Conservation (phyloP, 2,329 filamentous ascomycete genomes). For the Ascochyta lentis region DNA sequence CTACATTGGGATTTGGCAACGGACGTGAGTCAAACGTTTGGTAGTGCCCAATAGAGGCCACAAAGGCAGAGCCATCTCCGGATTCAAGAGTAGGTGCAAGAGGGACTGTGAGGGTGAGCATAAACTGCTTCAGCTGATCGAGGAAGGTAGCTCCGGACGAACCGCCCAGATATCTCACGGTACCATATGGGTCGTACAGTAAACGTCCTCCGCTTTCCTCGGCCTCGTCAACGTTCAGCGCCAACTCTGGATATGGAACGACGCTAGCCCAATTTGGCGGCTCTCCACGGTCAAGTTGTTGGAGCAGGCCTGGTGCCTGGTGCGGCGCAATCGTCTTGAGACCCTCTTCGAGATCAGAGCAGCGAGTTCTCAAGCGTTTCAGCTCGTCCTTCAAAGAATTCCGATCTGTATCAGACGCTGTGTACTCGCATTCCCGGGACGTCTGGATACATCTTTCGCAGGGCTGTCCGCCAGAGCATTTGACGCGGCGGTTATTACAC, state of each 20-base stretch:
- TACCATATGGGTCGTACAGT: slow-evolving; percentile 28
- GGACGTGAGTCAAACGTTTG: slow-evolving; percentile 40
- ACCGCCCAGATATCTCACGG: slow-evolving; percentile 29
- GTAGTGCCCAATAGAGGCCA: slow-evolving; percentile 32
- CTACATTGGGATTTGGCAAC: slow-evolving; percentile 31
- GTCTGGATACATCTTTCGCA: slow-evolving; percentile 30
- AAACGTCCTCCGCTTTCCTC: slow-evolving; percentile 25
- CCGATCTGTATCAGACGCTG: slow-evolving; percentile 29
- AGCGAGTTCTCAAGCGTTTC: slow-evolving; percentile 32
- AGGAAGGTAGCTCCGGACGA: slow-evolving; percentile 38
- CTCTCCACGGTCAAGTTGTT: slow-evolving; percentile 18
- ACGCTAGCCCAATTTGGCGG: slow-evolving; percentile 12
- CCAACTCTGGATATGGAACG: slow-evolving; percentile 15
- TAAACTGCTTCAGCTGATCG: slow-evolving; percentile 35
- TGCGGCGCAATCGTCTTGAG: slow-evolving; percentile 25
- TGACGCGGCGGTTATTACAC: slow-evolving; percentile 36
- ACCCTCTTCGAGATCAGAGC: slow-evolving; percentile 26
- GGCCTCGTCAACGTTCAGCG: slow-evolving; percentile 18
- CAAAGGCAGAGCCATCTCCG: slow-evolving; percentile 29
- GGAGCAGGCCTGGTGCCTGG: slow-evolving; percentile 23
- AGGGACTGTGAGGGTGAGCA: slow-evolving; percentile 28
- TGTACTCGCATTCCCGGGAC: slow-evolving; percentile 32
- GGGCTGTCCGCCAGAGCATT: slow-evolving; percentile 36
- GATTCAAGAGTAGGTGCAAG: slow-evolving; percentile 23
- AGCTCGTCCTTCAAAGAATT: slow-evolving; percentile 29